Conservation (phyloP, 805 yeast species). For the Grigorovia humatica region DNA sequence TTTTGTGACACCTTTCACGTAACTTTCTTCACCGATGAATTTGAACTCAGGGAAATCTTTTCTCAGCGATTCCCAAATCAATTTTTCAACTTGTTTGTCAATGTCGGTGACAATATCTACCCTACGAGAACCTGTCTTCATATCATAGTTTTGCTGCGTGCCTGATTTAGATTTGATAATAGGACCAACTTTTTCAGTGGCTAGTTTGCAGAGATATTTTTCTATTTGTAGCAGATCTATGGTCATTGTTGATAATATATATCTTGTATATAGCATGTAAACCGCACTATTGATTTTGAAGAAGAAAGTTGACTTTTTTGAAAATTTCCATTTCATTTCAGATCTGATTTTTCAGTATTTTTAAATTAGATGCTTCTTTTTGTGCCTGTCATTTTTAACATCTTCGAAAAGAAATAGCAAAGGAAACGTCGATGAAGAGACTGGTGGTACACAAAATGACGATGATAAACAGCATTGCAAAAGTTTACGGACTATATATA, state of each 20-base stretch:
- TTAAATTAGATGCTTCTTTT: not conserved
- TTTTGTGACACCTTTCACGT: slow-evolving; percentile 37
- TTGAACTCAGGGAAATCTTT: slow-evolving; percentile 37
- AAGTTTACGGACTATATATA: not conserved
- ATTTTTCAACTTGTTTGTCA: slow-evolving; percentile 45
- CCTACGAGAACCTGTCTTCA: slow-evolving; percentile 28
- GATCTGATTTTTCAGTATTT: too few relatives aligned
- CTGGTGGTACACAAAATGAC: not conserved
- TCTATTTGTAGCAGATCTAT: slow-evolving; percentile 21
- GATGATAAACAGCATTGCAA: not conserved
- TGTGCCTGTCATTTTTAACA: too few relatives aligned
- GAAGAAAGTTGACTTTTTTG: too few relatives aligned
- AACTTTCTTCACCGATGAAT: slow-evolving; percentile 57
- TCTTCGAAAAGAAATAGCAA: too few relatives aligned
- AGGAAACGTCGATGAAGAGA: too few relatives aligned
- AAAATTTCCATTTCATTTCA: not conserved
- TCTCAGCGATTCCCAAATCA: slow-evolving; percentile 27
- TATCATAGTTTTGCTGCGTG: slow-evolving; percentile 24
- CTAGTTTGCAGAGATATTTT: slow-evolving; percentile 18
- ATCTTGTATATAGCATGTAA: too few relatives aligned
- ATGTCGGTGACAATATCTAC: slow-evolving; percentile 59
- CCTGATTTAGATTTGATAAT: slow-evolving; percentile 43
- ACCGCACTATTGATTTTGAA: too few relatives aligned
- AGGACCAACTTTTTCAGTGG: slow-evolving; percentile 32
- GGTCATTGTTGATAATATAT: slow-evolving; percentile 5